Evolutionary conservation across 495 filamentous ascomycete species (phyloP).

Genomic region (Hypoxylon lienhwacheense): DNA sequence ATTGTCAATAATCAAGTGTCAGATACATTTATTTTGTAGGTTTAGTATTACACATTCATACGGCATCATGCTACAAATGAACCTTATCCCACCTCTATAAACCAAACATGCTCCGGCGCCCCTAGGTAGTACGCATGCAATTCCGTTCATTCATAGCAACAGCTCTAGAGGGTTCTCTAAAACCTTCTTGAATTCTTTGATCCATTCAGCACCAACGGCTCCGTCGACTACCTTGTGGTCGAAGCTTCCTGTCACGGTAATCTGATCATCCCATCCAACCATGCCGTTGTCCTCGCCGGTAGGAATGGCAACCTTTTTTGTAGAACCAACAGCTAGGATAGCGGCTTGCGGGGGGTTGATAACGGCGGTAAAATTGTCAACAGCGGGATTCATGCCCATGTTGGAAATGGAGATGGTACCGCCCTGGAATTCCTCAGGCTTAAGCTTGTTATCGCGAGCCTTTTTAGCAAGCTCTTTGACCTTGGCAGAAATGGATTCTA

Average conservation of each 20-base stretch:
- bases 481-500: constrained; percentile 80
- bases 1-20: too few relatives aligned
- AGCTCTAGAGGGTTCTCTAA: constrained; percentile 96
- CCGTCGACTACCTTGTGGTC: constrained; percentile 92
- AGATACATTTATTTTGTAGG: too few relatives aligned
- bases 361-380: constrained; percentile 98
- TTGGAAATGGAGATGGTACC: constrained; percentile 99
- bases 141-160: constrained; percentile 63
- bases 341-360: constrained; percentile 98
- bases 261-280: constrained; percentile 96
- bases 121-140: constrained; percentile 22
- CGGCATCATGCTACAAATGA: constrained; percentile 40
- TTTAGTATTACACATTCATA: constrained; percentile 41
- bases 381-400: constrained; percentile 99
- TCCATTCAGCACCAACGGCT: constrained; percentile 96
- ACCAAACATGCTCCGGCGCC: constrained; percentile 41
- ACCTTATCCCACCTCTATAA: constrained; percentile 38
- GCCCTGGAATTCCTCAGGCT: constrained; percentile 99
- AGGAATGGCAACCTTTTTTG: constrained; percentile 90
- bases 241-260: constrained; percentile 89
- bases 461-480: constrained; percentile 97
- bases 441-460: constrained; percentile 95
- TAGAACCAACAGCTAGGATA: constrained; percentile 93
- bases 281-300: constrained; percentile 77
- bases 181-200: constrained; percentile 94